Evolutionary conservation across 2,329 filamentous ascomycete species (phyloP).

Genomic region (Ophiostoma angusticollis): DNA sequence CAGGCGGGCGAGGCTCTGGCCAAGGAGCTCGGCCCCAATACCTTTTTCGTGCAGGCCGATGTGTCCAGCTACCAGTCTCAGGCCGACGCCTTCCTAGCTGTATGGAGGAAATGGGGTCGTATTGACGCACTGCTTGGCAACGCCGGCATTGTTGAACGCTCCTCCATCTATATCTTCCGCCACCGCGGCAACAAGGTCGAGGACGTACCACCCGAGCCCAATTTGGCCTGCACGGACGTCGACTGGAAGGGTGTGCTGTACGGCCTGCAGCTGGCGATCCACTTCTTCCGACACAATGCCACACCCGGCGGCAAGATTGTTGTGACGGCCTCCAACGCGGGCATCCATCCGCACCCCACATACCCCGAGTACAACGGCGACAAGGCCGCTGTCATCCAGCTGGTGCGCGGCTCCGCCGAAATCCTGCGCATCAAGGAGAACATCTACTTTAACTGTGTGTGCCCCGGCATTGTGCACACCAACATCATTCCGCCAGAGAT

Average conservation of each 20-base stretch:
- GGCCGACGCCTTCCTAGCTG: slow-evolving; percentile 27
- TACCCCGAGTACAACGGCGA: slow-evolving; percentile 38
- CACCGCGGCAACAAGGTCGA: slow-evolving; percentile 4
- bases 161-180: slow-evolving; percentile 29
- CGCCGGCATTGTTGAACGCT: slow-evolving; percentile 34
- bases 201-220: slow-evolving; percentile 23
- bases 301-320: slow-evolving; percentile 7
- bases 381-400: slow-evolving; percentile 33
- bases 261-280: slow-evolving; percentile 33
- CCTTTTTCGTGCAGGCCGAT: slow-evolving; percentile 31
- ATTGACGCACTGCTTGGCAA: slow-evolving; percentile 37
- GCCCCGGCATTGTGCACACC: slow-evolving; percentile 34
- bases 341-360: slow-evolving; percentile 28
- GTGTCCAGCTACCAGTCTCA: slow-evolving; percentile 34
- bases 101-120: slow-evolving; percentile 30
- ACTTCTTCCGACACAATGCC: slow-evolving; percentile 40
- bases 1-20: slow-evolving; percentile 7
- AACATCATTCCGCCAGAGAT: slow-evolving; percentile 31
- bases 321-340: slow-evolving; percentile 20
- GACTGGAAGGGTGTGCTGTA: slow-evolving; percentile 39
- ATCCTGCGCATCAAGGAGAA: slow-evolving; percentile 32
- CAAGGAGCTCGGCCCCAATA: slow-evolving; percentile 10
- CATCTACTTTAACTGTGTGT: slow-evolving; percentile 34
- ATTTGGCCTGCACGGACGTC: slow-evolving; percentile 33
- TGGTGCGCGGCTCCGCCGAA: slow-evolving; percentile 26